A percentile compares a stretch with the other conserved stretches of the same genome.
These are phyloP conservation scores for Pestalotiopsis sp. DNA, from an alignment of 2,329 filamentous ascomycete species.

Conservation along the genomic window DNA sequence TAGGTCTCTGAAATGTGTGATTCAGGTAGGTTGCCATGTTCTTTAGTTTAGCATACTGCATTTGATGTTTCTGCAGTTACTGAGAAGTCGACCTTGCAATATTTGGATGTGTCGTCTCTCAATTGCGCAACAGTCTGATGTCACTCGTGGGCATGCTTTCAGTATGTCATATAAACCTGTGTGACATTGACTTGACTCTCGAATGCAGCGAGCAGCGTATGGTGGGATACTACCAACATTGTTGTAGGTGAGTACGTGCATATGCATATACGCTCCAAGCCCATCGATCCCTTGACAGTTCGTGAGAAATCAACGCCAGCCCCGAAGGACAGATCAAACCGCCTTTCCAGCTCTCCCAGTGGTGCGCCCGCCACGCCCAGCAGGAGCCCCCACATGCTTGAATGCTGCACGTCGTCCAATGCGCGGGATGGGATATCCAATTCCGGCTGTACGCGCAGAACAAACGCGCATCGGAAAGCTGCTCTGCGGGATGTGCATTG, in stretches of 20 bases:
- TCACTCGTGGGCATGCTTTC: not conserved
- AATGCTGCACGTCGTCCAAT: not conserved
- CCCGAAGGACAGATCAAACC: not conserved
- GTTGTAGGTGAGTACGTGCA: not conserved
- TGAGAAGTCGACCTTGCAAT: not conserved
- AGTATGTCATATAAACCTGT: not conserved
- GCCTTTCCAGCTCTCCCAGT: not conserved
- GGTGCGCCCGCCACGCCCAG: not conserved
- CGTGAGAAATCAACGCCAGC: not conserved
- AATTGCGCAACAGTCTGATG: not conserved
- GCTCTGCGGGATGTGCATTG: not conserved
- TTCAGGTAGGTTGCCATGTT: too few species aligned
- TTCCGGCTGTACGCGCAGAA: not conserved
- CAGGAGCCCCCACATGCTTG: slow-evolving; percentile 4
- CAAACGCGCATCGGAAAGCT: not conserved
- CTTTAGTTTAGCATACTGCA: too few species aligned
- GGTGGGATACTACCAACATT: not conserved
- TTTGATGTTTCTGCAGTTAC: too few species aligned
- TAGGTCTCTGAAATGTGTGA: too few species aligned
- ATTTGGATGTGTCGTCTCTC: not conserved
- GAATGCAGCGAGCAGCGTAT: not conserved
- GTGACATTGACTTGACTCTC: not conserved
- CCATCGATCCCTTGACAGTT: not conserved
- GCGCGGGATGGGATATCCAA: slow-evolving; percentile 9
- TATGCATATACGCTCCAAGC: not conserved